Evolutionary conservation across 495 filamentous ascomycete species (phyloP).

Genomic region (Xylaria palmicola): DNA sequence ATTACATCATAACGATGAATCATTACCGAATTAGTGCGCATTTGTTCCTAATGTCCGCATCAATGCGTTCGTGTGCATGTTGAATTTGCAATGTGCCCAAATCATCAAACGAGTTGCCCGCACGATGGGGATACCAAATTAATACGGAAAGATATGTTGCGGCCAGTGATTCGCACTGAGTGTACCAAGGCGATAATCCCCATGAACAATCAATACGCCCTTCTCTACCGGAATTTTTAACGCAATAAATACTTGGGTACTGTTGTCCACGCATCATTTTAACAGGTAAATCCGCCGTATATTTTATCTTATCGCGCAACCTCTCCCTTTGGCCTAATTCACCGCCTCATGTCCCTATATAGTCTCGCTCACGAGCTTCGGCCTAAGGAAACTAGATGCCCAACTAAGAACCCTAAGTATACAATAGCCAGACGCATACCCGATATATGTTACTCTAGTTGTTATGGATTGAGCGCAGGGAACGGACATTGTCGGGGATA

Average conservation of each 20-base stretch:
- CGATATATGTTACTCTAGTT: no score
- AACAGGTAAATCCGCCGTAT: not conserved
- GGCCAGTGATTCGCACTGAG: not conserved
- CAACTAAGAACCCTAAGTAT: no score
- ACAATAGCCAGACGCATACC: no score
- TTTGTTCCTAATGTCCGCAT: not conserved
- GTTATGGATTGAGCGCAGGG: no score
- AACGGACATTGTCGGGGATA: no score
- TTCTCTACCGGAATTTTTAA: not conserved
- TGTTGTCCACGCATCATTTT: not conserved
- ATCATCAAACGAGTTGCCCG: not conserved
- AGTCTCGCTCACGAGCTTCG: no score
- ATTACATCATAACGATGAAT: slow-evolving; percentile 27
- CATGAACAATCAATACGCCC: not conserved
- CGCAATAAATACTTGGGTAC: not conserved
- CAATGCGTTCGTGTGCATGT: not conserved
- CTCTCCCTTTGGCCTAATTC: no score
- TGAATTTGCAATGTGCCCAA: no score
- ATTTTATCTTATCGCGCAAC: no score
- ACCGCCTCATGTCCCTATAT: no score
- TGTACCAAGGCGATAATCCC: not conserved
- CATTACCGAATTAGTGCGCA: slow-evolving; percentile 20
- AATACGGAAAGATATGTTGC: not conserved
- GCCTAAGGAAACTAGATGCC: no score
- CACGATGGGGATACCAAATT: not conserved